Conservation (phyloP, 1,139 yeast species). For the Geotrichum europaeum region DNA sequence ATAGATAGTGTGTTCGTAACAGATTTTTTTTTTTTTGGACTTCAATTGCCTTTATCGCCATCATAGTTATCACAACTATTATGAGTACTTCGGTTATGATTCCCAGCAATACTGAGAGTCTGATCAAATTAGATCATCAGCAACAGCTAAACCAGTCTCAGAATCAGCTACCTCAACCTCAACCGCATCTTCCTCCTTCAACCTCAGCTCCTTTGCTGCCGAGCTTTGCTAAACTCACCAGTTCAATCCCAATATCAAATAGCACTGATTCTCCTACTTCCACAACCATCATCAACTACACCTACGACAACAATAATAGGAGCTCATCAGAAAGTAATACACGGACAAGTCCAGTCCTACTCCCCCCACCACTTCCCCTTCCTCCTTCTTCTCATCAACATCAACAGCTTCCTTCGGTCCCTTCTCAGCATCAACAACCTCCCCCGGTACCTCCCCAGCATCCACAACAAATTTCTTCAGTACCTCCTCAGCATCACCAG, state of each 20-base stretch:
- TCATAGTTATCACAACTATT: neutral
- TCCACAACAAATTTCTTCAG: neutral
- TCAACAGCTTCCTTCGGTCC: neutral
- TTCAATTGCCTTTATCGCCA: neutral
- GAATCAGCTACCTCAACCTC: neutral
- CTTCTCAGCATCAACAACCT: slow-evolving; percentile 5
- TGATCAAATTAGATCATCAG: neutral
- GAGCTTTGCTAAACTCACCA: slow-evolving; percentile 15
- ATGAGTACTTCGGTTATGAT: neutral
- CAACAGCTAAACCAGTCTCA: neutral
- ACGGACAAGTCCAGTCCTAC: neutral
- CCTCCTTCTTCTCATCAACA: neutral
- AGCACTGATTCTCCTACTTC: neutral
- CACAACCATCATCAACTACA: neutral
- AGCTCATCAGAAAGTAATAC: neutral
- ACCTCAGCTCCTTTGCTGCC: slow-evolving; percentile 2
- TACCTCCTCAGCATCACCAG: slow-evolving; percentile 1
- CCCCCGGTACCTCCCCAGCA: slow-evolving; percentile 4
- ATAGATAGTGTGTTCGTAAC: neutral
- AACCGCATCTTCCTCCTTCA: neutral
- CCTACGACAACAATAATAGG: neutral
- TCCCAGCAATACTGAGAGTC: neutral
- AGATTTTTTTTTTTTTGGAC: neutral
- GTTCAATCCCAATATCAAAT: slow-evolving; percentile 7
- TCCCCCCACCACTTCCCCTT: neutral